Percentiles rank a stretch among this genome's conserved stretches.
These are phyloP conservation scores for Solanum sitiens DNA, from an alignment of 257 asterid species.

Conservation along the genomic window DNA sequence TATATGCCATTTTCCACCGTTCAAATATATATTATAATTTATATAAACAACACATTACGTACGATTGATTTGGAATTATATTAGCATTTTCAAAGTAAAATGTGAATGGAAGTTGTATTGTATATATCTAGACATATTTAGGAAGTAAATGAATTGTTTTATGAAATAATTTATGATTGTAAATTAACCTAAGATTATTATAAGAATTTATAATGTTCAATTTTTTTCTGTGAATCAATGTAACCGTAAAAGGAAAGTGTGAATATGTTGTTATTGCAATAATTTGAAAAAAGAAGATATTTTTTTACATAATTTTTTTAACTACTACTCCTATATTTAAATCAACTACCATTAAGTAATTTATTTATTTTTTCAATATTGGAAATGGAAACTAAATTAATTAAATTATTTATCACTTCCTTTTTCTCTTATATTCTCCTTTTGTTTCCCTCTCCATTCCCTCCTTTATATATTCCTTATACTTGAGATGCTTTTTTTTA, in stretches of 20 bases:
- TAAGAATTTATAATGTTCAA: neutral
- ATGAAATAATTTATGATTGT: neutral
- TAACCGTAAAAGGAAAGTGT: neutral
- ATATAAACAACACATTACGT: neutral
- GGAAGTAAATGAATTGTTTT: neutral
- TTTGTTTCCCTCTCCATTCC: neutral
- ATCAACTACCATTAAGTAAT: neutral
- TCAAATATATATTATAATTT: neutral
- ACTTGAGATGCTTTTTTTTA: neutral
- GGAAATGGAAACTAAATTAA: neutral
- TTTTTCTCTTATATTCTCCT: neutral
- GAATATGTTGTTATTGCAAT: neutral
- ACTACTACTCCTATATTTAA: neutral
- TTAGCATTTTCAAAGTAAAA: neutral
- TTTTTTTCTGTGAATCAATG: too few species aligned
- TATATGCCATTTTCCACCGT: neutral
- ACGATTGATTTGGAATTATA: neutral
- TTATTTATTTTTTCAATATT: neutral
- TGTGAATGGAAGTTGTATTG: neutral
- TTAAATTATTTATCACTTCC: neutral
- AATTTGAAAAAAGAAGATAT: neutral
- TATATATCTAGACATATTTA: neutral
- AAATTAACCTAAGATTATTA: neutral
- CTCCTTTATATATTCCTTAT: neutral
- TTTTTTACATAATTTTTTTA: neutral